Conservation (phyloP, 2,329 filamentous ascomycete genomes). For the Aureobasidium lini region DNA sequence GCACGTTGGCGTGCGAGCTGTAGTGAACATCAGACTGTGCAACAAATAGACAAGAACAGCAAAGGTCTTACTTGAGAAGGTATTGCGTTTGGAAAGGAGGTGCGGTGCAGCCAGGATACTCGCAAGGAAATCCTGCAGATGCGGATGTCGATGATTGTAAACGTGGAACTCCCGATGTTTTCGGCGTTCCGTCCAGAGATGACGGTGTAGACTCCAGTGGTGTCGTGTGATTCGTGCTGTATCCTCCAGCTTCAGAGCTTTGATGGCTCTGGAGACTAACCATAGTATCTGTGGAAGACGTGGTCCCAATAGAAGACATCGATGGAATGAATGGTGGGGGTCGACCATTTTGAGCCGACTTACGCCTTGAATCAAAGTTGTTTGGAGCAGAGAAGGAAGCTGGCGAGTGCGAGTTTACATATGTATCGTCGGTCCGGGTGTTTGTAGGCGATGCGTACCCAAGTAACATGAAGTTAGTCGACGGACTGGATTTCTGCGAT, state of each 20-base stretch:
- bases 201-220: slow-evolving; percentile 26
- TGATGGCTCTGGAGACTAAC: slow-evolving; percentile 24
- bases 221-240: slow-evolving; percentile 30
- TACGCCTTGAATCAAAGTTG: slow-evolving; percentile 8
- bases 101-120: slow-evolving; percentile 58
- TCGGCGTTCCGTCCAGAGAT: slow-evolving; percentile 24
- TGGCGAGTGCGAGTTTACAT: slow-evolving; percentile 15
- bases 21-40: not conserved
- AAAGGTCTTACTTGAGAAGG: slow-evolving; percentile 57
- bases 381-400: slow-evolving; percentile 8
- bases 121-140: slow-evolving; percentile 42
- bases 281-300: slow-evolving; percentile 21
- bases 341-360: not conserved
- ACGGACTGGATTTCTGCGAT: slow-evolving; percentile 23
- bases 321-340: slow-evolving; percentile 8
- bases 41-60: not conserved
- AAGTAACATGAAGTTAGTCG: slow-evolving; percentile 14
- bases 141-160: slow-evolving; percentile 30
- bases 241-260: slow-evolving; percentile 24
- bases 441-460: slow-evolving; percentile 15
- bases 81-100: slow-evolving; percentile 69
- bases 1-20: slow-evolving; percentile 64
- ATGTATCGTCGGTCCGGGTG: slow-evolving; percentile 9
- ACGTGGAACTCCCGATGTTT: slow-evolving; percentile 16
- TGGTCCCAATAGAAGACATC: not conserved